These are phyloP conservation scores for Cystobasidiaceae sp. DNA, from an alignment of 1,284 basidiomycete species.

Conservation along the genomic window DNA sequence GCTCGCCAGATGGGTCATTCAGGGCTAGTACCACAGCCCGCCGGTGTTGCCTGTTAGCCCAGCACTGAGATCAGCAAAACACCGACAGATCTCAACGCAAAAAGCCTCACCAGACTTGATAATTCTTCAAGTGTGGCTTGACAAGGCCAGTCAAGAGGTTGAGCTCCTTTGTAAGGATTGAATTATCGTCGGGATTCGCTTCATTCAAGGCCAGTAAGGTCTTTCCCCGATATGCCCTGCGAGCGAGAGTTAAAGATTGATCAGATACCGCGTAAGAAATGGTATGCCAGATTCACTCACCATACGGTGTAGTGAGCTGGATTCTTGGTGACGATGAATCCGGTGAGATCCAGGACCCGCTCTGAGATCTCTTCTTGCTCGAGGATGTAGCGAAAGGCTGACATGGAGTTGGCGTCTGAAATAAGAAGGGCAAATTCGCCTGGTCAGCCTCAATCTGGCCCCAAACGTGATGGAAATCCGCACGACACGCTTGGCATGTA, in stretches of 20 bases:
- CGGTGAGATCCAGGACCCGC: conserved; percentile 76
- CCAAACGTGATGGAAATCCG: background rate
- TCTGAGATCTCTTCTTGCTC: conserved; percentile 67
- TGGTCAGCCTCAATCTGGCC: background rate
- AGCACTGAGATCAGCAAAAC: background rate
- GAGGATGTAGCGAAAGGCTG: conserved; percentile 80
- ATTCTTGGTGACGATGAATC: conserved; percentile 76
- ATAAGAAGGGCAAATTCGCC: background rate
- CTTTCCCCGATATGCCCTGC: conserved; percentile 86
- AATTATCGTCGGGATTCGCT: conserved; percentile 47
- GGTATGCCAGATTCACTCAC: too few relatives aligned
- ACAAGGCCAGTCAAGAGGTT: conserved; percentile 77
- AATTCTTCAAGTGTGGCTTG: conserved; percentile 76
- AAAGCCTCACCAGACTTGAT: conserved; percentile 76
- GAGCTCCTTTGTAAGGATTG: conserved; percentile 62
- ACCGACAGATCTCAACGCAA: background rate
- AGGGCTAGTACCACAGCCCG: conserved; percentile 61
- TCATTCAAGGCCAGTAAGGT: conserved; percentile 63
- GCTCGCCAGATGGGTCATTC: conserved; percentile 58
- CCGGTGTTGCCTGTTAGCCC: conserved; percentile 65
- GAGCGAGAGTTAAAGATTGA: background rate
- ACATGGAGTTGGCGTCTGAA: conserved; percentile 89
- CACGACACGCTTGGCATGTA: background rate
- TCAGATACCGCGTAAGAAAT: too few relatives aligned
- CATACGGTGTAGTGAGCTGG: conserved; percentile 92